phyloP scores from a whole-genome alignment of 164 flowering plant species.

The Vitis cinerea region DNA sequence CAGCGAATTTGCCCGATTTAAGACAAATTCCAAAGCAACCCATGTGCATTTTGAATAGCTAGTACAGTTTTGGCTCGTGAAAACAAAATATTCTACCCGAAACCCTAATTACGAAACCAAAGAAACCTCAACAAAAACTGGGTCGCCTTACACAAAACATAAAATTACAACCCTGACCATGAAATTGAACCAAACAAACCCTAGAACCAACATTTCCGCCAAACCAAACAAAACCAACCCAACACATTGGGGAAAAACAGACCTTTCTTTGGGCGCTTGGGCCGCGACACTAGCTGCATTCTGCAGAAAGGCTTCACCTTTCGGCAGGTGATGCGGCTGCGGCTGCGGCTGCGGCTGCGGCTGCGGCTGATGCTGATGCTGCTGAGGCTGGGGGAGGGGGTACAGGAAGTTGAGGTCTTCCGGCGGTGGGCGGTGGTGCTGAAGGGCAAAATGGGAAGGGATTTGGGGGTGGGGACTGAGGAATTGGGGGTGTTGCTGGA shows the following conservation, averaged over 20 bases:
- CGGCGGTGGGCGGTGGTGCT: slow-evolving; percentile 19
- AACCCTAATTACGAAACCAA: slow-evolving; percentile 12
- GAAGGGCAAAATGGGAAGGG: slow-evolving; percentile 29
- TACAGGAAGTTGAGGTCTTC: slow-evolving; percentile 24
- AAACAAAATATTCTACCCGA: neutral
- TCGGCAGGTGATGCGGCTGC: slow-evolving; percentile 9
- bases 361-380: neutral
- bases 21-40: neutral
- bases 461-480: slow-evolving; percentile 8
- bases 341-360: slow-evolving; percentile 12
- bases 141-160: neutral
- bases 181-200: slow-evolving; percentile 2
- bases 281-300: slow-evolving; percentile 16
- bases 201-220: neutral
- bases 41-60: neutral
- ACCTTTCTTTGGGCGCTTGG: slow-evolving; percentile 48
- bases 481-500: slow-evolving; percentile 22
- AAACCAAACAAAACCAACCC: neutral
- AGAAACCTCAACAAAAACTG: neutral
- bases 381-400: neutral
- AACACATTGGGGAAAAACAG: slow-evolving; percentile 2
- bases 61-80: neutral
- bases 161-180: neutral
- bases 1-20: too few relatives aligned
- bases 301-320: slow-evolving; percentile 20